These are phyloP conservation scores for Kuraishia molischiana DNA, from an alignment of 805 yeast species.

Conservation along the genomic window DNA sequence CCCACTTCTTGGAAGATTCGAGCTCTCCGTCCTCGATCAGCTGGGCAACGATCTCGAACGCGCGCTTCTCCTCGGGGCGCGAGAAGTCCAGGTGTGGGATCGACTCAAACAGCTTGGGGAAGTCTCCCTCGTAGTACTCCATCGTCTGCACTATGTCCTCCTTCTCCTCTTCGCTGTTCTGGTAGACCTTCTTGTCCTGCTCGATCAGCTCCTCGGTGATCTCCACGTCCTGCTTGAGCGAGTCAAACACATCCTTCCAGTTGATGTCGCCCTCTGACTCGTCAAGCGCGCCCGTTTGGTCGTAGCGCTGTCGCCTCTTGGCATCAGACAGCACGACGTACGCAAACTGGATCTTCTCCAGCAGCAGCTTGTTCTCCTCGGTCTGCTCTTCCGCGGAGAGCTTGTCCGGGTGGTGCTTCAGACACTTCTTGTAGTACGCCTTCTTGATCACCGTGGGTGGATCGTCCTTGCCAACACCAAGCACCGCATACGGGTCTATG, in stretches of 20 bases:
- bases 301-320: conserved; percentile 45
- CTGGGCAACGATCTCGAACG: conserved; percentile 39
- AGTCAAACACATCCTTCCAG: conserved; percentile 49
- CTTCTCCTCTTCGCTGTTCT: conserved; percentile 47
- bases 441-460: conserved; percentile 51
- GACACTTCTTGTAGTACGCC: conserved; percentile 55
- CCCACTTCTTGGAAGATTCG: conserved; percentile 30
- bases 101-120: conserved; percentile 57
- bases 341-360: conserved; percentile 68
- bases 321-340: conserved; percentile 59
- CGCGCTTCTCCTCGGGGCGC: conserved; percentile 50
- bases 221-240: conserved; percentile 28
- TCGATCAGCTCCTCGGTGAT: conserved; percentile 59
- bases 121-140: conserved; percentile 54
- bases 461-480: conserved; percentile 30
- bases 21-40: conserved; percentile 29
- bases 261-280: conserved; percentile 31
- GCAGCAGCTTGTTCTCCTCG: conserved; percentile 25
- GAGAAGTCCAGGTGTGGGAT: conserved; percentile 68
- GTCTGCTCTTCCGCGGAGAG: conserved; percentile 23
- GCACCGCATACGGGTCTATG: conserved; percentile 51
- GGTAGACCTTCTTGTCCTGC: conserved; percentile 57
- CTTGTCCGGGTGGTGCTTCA: conserved; percentile 68
- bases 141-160: conserved; percentile 56
- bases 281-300: conserved; percentile 56